Percentiles rank a stretch among this genome's conserved stretches.
Conservation (phyloP, 768 basidiomycete species). For the Pisolithus marmoratus region DNA sequence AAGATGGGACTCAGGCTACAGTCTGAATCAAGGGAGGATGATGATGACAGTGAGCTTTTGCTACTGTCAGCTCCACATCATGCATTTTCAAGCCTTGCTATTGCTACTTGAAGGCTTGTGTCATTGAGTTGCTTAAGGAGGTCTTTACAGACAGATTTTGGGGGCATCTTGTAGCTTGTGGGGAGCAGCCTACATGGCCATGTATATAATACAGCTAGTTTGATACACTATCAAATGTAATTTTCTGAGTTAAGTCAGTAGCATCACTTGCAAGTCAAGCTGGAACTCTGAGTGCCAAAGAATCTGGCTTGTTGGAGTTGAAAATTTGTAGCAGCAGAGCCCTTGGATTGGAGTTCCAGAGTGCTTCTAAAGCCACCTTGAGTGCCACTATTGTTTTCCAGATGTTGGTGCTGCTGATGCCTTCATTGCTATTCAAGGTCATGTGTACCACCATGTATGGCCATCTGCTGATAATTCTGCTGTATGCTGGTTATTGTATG, state of each 20-base stretch:
- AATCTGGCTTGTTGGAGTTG: background rate
- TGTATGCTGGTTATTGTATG: too few relatives aligned
- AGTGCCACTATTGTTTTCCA: background rate
- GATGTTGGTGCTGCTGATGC: too few relatives aligned
- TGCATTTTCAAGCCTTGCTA: background rate
- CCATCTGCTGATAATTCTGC: too few relatives aligned
- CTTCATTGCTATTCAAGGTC: too few relatives aligned
- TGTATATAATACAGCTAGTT: background rate
- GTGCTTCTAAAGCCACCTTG: background rate
- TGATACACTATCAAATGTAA: too few relatives aligned
- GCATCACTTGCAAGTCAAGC: background rate
- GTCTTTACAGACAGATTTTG: background rate
- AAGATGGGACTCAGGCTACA: background rate
- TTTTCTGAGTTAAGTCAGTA: background rate
- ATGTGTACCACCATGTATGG: too few relatives aligned
- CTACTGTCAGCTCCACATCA: background rate
- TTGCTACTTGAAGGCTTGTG: background rate
- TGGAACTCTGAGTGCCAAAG: background rate
- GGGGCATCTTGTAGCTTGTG: too few relatives aligned
- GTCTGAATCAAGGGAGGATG: background rate
- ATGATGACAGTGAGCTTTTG: background rate
- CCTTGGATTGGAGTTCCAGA: background rate
- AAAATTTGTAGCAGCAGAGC: background rate
- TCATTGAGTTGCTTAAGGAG: background rate
- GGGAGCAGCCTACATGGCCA: too few relatives aligned